phyloP scores from a whole-genome alignment of 495 filamentous ascomycete genomes.

The Bryoglossum gracile region DNA sequence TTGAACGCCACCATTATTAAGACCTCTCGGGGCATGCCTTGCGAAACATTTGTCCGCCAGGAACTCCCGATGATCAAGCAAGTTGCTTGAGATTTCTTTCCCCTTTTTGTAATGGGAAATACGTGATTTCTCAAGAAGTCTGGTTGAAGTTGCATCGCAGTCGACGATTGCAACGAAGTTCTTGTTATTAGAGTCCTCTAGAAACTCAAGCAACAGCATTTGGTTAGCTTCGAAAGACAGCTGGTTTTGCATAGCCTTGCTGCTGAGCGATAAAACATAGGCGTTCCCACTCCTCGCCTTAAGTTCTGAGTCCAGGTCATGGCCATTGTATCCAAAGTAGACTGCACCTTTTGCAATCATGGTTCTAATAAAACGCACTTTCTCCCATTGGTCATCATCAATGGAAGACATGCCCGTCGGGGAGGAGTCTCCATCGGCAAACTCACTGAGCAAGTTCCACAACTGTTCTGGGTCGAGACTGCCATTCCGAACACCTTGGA shows the following conservation, averaged over 20 bases:
- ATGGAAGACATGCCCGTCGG: slow-evolving; percentile 7
- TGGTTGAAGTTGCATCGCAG: slow-evolving; percentile 16
- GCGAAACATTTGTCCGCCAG: slow-evolving; percentile 23
- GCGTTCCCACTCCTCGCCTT: neutral
- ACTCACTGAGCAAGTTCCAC: slow-evolving; percentile 5
- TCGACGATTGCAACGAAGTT: slow-evolving; percentile 22
- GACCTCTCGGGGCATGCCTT: slow-evolving; percentile 1
- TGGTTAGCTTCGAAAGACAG: slow-evolving; percentile 19
- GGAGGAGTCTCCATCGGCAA: neutral
- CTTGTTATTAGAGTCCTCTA: neutral
- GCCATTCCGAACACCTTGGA: slow-evolving; percentile 2
- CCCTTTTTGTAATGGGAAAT: slow-evolving; percentile 19
- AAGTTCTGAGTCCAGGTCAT: slow-evolving; percentile 6
- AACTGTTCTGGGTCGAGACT: neutral
- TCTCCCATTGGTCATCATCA: slow-evolving; percentile 4
- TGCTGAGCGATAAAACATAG: slow-evolving; percentile 23
- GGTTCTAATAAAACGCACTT: slow-evolving; percentile 20
- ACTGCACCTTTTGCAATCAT: slow-evolving; percentile 18
- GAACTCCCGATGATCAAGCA: slow-evolving; percentile 20
- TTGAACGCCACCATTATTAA: slow-evolving; percentile 10
- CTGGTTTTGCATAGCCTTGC: neutral
- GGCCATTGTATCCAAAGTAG: slow-evolving; percentile 24
- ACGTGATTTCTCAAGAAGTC: slow-evolving; percentile 9
- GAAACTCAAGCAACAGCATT: slow-evolving; percentile 19
- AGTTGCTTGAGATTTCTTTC: slow-evolving; percentile 11